phyloP scores from a whole-genome alignment of 176 grass and related monocot species.

The Pharus latifolius region DNA sequence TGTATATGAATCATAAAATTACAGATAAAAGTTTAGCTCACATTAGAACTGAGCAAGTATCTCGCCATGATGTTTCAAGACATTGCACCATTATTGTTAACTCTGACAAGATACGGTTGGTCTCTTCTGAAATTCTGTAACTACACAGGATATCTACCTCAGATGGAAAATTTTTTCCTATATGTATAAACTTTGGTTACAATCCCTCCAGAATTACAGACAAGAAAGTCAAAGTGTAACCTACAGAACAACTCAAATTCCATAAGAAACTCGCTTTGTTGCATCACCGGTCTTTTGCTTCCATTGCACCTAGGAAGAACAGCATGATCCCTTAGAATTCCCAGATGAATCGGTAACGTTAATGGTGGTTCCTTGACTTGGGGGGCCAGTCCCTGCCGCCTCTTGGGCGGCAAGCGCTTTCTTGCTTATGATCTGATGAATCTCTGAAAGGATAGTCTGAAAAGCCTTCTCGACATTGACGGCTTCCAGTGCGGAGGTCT shows the following conservation, averaged over 20 bases:
- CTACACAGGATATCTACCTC: background rate
- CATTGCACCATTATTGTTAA: background rate
- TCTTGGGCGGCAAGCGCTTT: constrained; percentile 5
- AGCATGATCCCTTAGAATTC: background rate
- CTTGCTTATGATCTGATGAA: constrained; percentile 12
- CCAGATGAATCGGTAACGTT: background rate
- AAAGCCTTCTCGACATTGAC: constrained; percentile 5
- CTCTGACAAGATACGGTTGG: background rate
- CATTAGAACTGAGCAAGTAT: too few species aligned
- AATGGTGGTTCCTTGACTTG: background rate
- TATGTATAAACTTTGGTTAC: background rate
- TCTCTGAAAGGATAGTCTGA: background rate
- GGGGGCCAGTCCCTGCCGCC: background rate
- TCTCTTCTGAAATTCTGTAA: background rate
- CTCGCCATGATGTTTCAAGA: too few species aligned
- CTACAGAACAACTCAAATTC: too few species aligned
- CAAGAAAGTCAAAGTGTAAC: background rate
- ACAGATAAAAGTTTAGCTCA: too few species aligned
- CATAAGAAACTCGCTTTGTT: too few species aligned
- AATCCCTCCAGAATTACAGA: background rate
- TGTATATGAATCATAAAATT: too few species aligned
- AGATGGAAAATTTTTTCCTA: background rate
- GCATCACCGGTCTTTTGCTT: background rate
- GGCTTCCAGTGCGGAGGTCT: constrained; percentile 9
- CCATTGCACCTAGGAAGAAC: background rate